Base-by-base conservation (phyloP, 2,329 filamentous ascomycete species). In the Aspergillus luchuensis region DNA sequence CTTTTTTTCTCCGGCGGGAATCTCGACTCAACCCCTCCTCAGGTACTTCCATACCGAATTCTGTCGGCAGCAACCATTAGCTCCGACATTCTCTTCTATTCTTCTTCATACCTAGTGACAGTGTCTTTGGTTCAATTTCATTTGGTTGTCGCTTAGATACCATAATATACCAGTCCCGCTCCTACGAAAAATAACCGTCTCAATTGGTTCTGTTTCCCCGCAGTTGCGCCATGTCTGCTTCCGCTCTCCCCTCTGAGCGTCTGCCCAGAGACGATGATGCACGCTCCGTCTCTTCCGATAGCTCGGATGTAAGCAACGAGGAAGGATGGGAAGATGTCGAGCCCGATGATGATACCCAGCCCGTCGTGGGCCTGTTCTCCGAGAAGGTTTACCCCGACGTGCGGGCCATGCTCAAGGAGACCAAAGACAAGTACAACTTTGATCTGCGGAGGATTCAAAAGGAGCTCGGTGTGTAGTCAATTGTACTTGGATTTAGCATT, bases 341-440 rank as follows among this genome's bases (percentile, higher is more conserved):
- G 68, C 80, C 83, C 5, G 89, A 91, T 59, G 80, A 83, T 55
- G 84, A 89, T 68, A 80, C 85, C 57, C 84, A 89, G 25, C 78
- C 83, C 19, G 81, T 92, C 59, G 80, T 89, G 52, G 91, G 89
- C 19, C 80, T 93, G 36, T 84, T 92, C 63, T 88, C 89, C 66
- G 83, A 87, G 59, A 79, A 84, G 62, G 84, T 86, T 39, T 93
- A 91, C 70, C 76, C 85, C 7, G 85, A 88, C 69, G 83, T 87
- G 38, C 74, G 77, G 28, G 80, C 83, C 19, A 91, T 93, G 89
- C 79, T 93, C 49, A 78, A 82, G 38, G 81, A 91, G 72, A 90
- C 87, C 82, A 89, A 85, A 69, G 81, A 87, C 53, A 85, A 85
- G 67, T 81, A 88, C 70, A 76, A 78, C 28, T 90, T 93, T 68